A percentile compares a stretch with the other conserved stretches of the same genome.
These are phyloP conservation scores for Chloranthus sessilifolius DNA, from an alignment of 164 flowering plant genomes.

Conservation along the genomic window DNA sequence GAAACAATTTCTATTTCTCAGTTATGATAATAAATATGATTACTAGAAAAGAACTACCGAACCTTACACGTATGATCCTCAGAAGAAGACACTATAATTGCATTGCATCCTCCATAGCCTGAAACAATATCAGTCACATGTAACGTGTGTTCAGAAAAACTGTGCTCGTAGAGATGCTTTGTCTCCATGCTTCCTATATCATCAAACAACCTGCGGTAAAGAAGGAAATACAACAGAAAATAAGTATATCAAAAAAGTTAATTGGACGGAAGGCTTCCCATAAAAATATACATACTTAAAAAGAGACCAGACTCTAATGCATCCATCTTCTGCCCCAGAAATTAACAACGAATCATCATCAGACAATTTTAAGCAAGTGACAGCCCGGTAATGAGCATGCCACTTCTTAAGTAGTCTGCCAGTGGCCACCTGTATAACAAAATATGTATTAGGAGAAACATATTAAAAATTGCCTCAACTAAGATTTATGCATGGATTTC, in stretches of 20 bases:
- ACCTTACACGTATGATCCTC: constrained; percentile 97
- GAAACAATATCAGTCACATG: constrained; percentile 56
- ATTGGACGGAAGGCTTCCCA: not conserved
- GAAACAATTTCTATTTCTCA: not conserved
- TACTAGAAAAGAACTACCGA: constrained; percentile 7
- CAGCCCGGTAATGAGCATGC: constrained; percentile 80
- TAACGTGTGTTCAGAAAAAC: constrained; percentile 58
- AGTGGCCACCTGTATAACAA: constrained; percentile 49
- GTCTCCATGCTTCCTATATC: constrained; percentile 31
- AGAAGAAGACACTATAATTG: constrained; percentile 77
- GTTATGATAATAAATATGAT: not conserved
- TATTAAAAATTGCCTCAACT: too few relatives aligned
- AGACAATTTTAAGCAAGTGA: constrained; percentile 64
- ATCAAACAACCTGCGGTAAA: constrained; percentile 59
- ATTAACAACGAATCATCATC: constrained; percentile 68
- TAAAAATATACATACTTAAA: constrained; percentile 32
- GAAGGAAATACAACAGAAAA: not conserved
- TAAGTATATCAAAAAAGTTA: not conserved
- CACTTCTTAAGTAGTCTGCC: constrained; percentile 76
- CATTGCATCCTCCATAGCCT: constrained; percentile 79
- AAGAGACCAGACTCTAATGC: constrained; percentile 76
- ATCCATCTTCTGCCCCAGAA: constrained; percentile 85
- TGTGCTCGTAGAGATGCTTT: constrained; percentile 40
- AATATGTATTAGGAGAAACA: not conserved
- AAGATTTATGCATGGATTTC: too few relatives aligned